Base-by-base conservation (phyloP, 805 yeast genomes). In the Gaillardinia entomophila region DNA sequence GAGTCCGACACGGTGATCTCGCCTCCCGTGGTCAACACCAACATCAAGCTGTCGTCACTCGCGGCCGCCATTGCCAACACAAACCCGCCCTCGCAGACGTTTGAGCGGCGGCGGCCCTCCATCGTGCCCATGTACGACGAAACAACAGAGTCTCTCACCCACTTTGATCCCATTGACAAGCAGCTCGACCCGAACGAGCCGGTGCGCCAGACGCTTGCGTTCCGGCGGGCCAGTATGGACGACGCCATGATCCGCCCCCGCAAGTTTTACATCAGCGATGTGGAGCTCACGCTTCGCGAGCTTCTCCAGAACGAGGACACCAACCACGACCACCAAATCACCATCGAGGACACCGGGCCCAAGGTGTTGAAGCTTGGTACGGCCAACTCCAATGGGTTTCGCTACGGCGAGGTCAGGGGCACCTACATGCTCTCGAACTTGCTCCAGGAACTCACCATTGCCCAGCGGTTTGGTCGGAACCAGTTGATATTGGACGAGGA, bases 391-490 rank as follows among this genome's bases (percentile, higher is more conserved):
- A 76, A 79, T 47, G 97, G 96, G 1, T 85, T 60, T 60, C 79
- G 75, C 24, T 79, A 75, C 44, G 73, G 73, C 34, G 84, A 80
- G 38, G 71, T 88, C 35, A 64, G 95, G 37, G 97, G 97, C 3
- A 88, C 96, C 0, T 88, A 88, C 51, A 83, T 83, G 89, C 61
- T 88, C 30, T 80, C 92, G 0, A 89, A 89, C 55, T 59, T 89
- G 25, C 66, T 88, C 35, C 96, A 88, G 60, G 97, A 88, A 57
- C 66, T 88, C 42, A 86, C 96, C 1, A 77, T 87, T 39, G 96
- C 96, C 11, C 77, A 83, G 51, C 65, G 82, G 35, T 74, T 79
- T 53, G 95, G 95, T 6, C 70, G 90, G 41, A 78, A 76, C 40
- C 82, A 78, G 49, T 77, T 87, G 68, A 67, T 84, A 31, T 58